These are phyloP conservation scores for Claviceps sp. DNA, from an alignment of 2,329 filamentous ascomycete species.

Conservation along the genomic window DNA sequence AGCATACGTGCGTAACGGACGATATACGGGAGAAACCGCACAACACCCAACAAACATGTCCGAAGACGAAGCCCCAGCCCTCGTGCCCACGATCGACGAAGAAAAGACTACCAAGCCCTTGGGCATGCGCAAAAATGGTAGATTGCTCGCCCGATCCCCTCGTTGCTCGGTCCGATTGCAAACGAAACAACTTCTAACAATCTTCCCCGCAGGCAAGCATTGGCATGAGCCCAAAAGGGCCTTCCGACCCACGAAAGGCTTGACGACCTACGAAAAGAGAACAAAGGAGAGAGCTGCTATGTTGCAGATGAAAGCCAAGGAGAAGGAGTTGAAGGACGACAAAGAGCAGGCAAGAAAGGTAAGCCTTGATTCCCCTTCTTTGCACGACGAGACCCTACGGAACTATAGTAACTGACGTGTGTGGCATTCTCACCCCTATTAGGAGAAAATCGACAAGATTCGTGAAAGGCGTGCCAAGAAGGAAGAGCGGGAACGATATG, in stretches of 20 bases:
- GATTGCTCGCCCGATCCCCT: constrained; percentile 9
- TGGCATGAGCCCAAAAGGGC: constrained; percentile 78
- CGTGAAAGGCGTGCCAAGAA: constrained; percentile 78
- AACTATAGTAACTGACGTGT: background rate
- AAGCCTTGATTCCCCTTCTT: constrained; percentile 13
- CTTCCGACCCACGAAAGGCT: constrained; percentile 69
- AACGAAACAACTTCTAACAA: constrained; percentile 5
- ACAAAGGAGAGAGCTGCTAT: constrained; percentile 54
- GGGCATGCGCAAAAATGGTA: constrained; percentile 79
- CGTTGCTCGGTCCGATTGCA: background rate
- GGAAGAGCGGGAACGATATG: constrained; percentile 85
- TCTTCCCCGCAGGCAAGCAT: constrained; percentile 61
- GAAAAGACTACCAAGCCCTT: constrained; percentile 26
- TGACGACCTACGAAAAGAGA: constrained; percentile 68
- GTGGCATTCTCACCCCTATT: constrained; percentile 3
- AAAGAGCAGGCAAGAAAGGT: constrained; percentile 84
- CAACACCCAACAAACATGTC: background rate
- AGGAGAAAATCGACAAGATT: constrained; percentile 67
- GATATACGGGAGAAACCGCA: background rate
- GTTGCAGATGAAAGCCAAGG: constrained; percentile 75
- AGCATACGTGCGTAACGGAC: background rate
- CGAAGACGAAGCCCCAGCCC: background rate
- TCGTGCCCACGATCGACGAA: constrained; percentile 9
- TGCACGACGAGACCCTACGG: too few relatives aligned
- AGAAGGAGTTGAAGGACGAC: constrained; percentile 92